Base-by-base conservation (phyloP, 495 filamentous ascomycete species). In the Schizothecium vesticola region DNA sequence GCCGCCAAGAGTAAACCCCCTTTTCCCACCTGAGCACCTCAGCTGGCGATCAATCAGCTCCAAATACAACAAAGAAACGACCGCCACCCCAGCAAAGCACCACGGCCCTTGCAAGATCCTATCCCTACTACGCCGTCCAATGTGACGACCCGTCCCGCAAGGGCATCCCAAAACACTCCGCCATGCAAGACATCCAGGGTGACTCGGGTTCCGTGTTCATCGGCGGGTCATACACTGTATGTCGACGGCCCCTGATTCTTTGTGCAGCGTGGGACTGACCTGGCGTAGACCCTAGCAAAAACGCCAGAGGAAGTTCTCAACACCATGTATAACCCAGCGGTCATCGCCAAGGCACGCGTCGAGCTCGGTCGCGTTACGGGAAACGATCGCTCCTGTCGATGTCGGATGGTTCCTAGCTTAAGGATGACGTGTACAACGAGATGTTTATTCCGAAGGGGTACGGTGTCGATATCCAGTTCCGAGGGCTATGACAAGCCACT, bases 161-260 rank as follows among this genome's bases (percentile, higher is more conserved):
- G 26, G 26, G 26, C 26, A 28, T 28, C 26, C 26, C 26, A 6
- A 28, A 28, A 2, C 26, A 28, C 26, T 28, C 6, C 26, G 6
- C 26, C 3, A 28, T 28, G 26, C 26, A 6, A 28, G 26, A 28
- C 6, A 28, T 28, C 26, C 26, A 28, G 26, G 26, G 26, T 28
- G 59, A 10, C n/a, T 61, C 59, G 9, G 59, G 59, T 7, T 61
- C 59, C 24, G 59, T 61, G 22, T 61, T 61, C 59, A 61, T 61
- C 24, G 59, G 25, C 1, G 59, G 59, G 7, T 61, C 59, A 2
- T 29, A 61, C 59, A 61, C 59, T 1, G 59, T 61, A 61, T 1
- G 59, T n/a, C 19, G 10, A 3, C 24, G 3, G 4, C 23, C 19
- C 24, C 24, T 28, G 23, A 10, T 4, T 13, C 23, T n/a, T 25